A percentile compares a stretch with the other conserved stretches of the same genome.
phyloP scores from a whole-genome alignment of 176 grass and related monocot genomes.

The Triticum timopheevii region DNA sequence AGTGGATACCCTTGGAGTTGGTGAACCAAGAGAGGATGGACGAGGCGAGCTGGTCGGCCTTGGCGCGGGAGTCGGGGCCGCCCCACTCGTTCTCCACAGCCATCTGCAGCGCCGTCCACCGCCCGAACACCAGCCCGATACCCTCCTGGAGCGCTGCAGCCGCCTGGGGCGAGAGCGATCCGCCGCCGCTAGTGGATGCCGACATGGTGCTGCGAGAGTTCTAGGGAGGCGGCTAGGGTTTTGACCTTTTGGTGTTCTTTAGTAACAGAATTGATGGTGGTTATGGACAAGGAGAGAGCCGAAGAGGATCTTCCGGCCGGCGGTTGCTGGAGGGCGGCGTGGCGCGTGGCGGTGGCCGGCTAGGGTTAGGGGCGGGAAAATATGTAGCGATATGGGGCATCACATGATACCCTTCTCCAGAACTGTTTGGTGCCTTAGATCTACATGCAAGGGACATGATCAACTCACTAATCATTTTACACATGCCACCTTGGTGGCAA shows the following conservation, averaged over 20 bases:
- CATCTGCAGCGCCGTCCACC: constrained; percentile 87
- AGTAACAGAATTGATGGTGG: background rate
- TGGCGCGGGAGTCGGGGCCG: constrained; percentile 58
- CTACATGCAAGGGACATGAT: no score
- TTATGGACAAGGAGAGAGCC: background rate
- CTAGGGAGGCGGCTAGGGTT: background rate
- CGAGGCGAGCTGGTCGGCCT: constrained; percentile 54
- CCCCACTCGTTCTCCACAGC: constrained; percentile 77
- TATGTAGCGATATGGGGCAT: no score
- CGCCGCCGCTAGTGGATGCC: no score
- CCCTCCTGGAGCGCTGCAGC: no score
- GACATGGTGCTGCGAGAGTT: background rate
- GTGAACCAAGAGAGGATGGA: constrained; percentile 74
- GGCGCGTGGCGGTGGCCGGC: no score
- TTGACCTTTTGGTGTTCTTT: background rate
- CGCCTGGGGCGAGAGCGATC: no score
- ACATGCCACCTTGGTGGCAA: no score
- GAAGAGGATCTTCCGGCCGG: background rate
- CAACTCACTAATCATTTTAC: no score
- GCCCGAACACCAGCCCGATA: constrained; percentile 42
- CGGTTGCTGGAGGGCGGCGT: background rate
- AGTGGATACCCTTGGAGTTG: constrained; percentile 53
- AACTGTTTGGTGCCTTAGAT: no score
- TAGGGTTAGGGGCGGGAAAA: no score
- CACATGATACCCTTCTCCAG: no score